phyloP scores from a whole-genome alignment of 768 basidiomycete species.

The Ramaria sp. region DNA sequence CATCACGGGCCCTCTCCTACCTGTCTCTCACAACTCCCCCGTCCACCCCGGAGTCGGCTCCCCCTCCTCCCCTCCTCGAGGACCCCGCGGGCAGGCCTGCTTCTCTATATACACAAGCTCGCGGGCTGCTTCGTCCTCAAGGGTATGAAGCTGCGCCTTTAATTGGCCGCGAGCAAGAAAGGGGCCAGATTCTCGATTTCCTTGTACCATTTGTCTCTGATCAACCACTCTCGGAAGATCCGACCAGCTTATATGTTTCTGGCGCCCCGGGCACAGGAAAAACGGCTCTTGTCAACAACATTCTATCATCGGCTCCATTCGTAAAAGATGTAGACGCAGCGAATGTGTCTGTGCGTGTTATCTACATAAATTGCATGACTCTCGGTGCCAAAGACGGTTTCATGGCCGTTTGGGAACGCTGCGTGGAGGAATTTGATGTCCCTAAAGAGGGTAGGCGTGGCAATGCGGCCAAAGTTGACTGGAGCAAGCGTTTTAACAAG shows the following conservation, averaged over 20 bases:
- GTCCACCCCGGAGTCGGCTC: slow-evolving; percentile 37
- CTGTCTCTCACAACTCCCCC: slow-evolving; percentile 49
- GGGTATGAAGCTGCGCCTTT: slow-evolving; percentile 39
- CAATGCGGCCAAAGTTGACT: slow-evolving; percentile 15
- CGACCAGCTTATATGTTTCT: slow-evolving; percentile 69
- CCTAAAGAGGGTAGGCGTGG: slow-evolving; percentile 24
- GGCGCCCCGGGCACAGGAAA: slow-evolving; percentile 92
- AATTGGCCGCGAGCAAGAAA: slow-evolving; percentile 63
- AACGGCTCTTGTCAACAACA: slow-evolving; percentile 68
- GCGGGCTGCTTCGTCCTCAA: slow-evolving; percentile 61
- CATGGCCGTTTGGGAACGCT: slow-evolving; percentile 59
- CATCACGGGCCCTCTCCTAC: slow-evolving; percentile 30
- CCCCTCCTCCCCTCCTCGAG: slow-evolving; percentile 28
- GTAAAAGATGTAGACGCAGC: slow-evolving; percentile 26
- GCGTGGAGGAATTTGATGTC: slow-evolving; percentile 44
- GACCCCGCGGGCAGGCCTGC: neutral
- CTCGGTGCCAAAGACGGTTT: slow-evolving; percentile 36
- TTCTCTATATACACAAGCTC: slow-evolving; percentile 38
- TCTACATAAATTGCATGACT: slow-evolving; percentile 75
- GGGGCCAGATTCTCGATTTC: slow-evolving; percentile 46
- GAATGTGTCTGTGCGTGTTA: slow-evolving; percentile 28
- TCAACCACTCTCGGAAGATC: slow-evolving; percentile 16
- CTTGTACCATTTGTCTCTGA: slow-evolving; percentile 39
- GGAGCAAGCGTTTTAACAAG: slow-evolving; percentile 1
- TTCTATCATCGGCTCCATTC: slow-evolving; percentile 28